Evolutionary conservation across 2,329 filamentous ascomycete species (phyloP).

Genomic region (Epichloe typhina): DNA sequence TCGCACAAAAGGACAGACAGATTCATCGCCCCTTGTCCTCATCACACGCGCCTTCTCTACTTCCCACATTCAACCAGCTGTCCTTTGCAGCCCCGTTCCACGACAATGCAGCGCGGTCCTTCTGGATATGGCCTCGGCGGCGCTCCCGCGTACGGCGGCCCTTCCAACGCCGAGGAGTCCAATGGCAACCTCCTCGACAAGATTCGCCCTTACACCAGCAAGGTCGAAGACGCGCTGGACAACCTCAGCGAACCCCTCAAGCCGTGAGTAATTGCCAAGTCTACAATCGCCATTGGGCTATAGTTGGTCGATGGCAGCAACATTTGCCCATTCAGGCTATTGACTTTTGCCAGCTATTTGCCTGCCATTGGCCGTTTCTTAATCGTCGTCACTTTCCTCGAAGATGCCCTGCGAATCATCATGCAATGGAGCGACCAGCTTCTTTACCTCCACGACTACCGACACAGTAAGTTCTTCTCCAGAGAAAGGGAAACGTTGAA

Average conservation of each 20-base stretch:
- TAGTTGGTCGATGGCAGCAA: not conserved
- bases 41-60: not conserved
- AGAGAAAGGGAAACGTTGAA: not conserved
- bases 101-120: constrained; percentile 40
- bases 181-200: constrained; percentile 56
- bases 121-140: constrained; percentile 75
- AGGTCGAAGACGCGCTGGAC: constrained; percentile 91
- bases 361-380: constrained; percentile 93
- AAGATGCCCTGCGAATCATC: constrained; percentile 89
- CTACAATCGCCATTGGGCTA: not conserved
- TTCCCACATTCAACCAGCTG: not conserved
- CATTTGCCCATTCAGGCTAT: constrained; percentile 8
- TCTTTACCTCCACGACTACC: constrained; percentile 81
- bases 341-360: constrained; percentile 53
- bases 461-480: constrained; percentile 59
- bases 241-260: constrained; percentile 80
- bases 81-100: not conserved
- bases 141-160: constrained; percentile 52
- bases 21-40: not conserved
- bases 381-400: constrained; percentile 96
- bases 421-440: constrained; percentile 97
- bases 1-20: too few relatives aligned
- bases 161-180: constrained; percentile 40
- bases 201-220: constrained; percentile 90
- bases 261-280: constrained; percentile 45